Conservation (phyloP, 768 basidiomycete species). For the Tylopilus sp. region DNA sequence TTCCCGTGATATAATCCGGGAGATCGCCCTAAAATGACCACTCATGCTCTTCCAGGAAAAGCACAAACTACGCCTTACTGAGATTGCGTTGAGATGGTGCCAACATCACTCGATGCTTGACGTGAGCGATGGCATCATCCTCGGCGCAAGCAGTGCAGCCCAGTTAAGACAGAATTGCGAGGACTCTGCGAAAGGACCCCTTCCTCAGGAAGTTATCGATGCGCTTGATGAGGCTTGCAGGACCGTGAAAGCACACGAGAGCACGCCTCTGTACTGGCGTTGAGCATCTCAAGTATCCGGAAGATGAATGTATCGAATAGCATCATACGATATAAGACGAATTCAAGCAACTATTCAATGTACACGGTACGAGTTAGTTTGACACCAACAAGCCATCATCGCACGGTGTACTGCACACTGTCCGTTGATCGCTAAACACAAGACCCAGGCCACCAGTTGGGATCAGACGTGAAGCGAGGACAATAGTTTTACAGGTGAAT, state of each 20-base stretch:
- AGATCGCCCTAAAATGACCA: too few species aligned
- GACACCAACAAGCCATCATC: too few species aligned
- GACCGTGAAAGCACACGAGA: slow-evolving; percentile 35
- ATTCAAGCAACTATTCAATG: too few species aligned
- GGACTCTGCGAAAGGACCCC: slow-evolving; percentile 49
- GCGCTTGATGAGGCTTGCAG: slow-evolving; percentile 49
- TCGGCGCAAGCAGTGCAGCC: slow-evolving; percentile 44
- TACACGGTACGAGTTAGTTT: too few species aligned
- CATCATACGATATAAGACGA: too few species aligned
- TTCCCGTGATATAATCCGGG: background rate
- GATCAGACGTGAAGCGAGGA: too few species aligned
- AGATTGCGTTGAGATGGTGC: slow-evolving; percentile 60
- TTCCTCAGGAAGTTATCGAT: slow-evolving; percentile 49
- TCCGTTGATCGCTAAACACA: too few species aligned
- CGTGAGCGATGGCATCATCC: slow-evolving; percentile 42
- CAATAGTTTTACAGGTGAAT: too few species aligned
- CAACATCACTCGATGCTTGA: slow-evolving; percentile 52
- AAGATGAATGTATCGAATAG: background rate
- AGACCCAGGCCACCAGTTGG: too few species aligned
- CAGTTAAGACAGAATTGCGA: slow-evolving; percentile 44
- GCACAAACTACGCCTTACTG: slow-evolving; percentile 45
- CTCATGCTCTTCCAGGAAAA: slow-evolving; percentile 22
- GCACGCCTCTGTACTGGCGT: slow-evolving; percentile 37
- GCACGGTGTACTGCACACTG: too few species aligned
- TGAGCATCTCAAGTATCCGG: slow-evolving; percentile 4